These are phyloP conservation scores for Medakamo hakoo DNA, from an alignment of 139 green algal species.

Conservation along the genomic window DNA sequence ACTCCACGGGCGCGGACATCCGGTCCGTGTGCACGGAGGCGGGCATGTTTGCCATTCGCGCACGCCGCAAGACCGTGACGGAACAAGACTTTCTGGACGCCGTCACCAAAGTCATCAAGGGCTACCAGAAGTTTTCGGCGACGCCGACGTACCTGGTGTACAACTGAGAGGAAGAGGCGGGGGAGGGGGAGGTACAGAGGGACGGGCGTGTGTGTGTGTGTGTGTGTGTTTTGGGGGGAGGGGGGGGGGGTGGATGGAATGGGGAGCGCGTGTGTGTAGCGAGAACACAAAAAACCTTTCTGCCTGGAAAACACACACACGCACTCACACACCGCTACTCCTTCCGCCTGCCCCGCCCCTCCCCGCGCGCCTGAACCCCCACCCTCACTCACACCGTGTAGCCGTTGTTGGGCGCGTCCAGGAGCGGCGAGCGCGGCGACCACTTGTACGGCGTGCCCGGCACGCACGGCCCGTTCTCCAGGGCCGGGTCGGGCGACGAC, in stretches of 20 bases:
- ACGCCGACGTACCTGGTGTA: slow-evolving; percentile 94
- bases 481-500: slow-evolving; percentile 2
- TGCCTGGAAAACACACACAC: too few species aligned
- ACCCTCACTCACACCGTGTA: slow-evolving; percentile 15
- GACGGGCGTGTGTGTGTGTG: not conserved
- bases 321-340: too few species aligned
- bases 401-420: slow-evolving; percentile 23
- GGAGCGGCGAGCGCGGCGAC: slow-evolving; percentile 4
- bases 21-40: slow-evolving; percentile 89
- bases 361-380: too few species aligned
- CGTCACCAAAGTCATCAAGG: slow-evolving; percentile 96
- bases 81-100: slow-evolving; percentile 99
- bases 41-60: slow-evolving; percentile 83
- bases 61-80: slow-evolving; percentile 89
- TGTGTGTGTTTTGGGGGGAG: not conserved
- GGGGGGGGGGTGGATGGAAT: not conserved
- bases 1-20: slow-evolving; percentile 91
- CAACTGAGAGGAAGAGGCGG: too few species aligned
- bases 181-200: too few species aligned
- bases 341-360: too few species aligned
- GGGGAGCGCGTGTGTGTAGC: not conserved
- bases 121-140: slow-evolving; percentile 96
- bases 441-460: slow-evolving; percentile 8
- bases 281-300: not conserved
- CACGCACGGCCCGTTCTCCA: slow-evolving; percentile 2